Evolutionary conservation across 2,329 filamentous ascomycete species (phyloP).

Genomic region (Whalleya microplaca): DNA sequence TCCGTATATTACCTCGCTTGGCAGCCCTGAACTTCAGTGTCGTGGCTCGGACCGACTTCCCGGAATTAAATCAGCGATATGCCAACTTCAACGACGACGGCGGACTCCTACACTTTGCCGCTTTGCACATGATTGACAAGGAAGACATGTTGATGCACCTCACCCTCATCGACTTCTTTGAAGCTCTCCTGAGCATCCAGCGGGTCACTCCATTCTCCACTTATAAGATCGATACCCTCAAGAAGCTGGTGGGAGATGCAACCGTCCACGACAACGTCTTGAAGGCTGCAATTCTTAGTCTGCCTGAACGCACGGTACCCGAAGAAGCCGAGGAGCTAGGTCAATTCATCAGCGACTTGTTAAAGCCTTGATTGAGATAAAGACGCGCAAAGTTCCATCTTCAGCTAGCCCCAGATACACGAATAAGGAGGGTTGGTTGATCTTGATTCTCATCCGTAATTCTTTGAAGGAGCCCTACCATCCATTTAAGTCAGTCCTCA

Average conservation of each 20-base stretch:
- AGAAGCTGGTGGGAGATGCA: slow-evolving; percentile 47
- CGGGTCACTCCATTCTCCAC: slow-evolving; percentile 44
- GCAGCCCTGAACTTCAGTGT: slow-evolving; percentile 50
- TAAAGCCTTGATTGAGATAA: slow-evolving; percentile 34
- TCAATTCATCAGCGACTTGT: slow-evolving; percentile 48
- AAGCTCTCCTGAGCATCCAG: slow-evolving; percentile 53
- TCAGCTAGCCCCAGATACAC: not conserved
- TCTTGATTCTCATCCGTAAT: slow-evolving; percentile 7
- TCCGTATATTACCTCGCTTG: slow-evolving; percentile 56
- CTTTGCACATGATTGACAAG: slow-evolving; percentile 55
- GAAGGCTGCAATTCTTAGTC: slow-evolving; percentile 40
- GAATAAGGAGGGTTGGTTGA: not conserved
- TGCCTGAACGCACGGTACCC: slow-evolving; percentile 54
- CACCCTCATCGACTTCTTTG: slow-evolving; percentile 57
- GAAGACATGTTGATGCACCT: slow-evolving; percentile 55
- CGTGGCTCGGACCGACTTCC: slow-evolving; percentile 43
- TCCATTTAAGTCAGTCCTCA: slow-evolving; percentile 4
- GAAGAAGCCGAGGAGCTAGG: slow-evolving; percentile 55
- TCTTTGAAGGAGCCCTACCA: slow-evolving; percentile 4
- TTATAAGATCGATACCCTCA: slow-evolving; percentile 42
- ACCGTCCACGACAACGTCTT: slow-evolving; percentile 44
- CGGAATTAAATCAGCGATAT: slow-evolving; percentile 38
- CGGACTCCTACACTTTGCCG: slow-evolving; percentile 55
- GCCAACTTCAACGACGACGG: slow-evolving; percentile 31
- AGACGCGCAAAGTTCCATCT: not conserved